These are phyloP conservation scores for Exserohilum turcica DNA, from an alignment of 2,329 filamentous ascomycete genomes.

Conservation along the genomic window DNA sequence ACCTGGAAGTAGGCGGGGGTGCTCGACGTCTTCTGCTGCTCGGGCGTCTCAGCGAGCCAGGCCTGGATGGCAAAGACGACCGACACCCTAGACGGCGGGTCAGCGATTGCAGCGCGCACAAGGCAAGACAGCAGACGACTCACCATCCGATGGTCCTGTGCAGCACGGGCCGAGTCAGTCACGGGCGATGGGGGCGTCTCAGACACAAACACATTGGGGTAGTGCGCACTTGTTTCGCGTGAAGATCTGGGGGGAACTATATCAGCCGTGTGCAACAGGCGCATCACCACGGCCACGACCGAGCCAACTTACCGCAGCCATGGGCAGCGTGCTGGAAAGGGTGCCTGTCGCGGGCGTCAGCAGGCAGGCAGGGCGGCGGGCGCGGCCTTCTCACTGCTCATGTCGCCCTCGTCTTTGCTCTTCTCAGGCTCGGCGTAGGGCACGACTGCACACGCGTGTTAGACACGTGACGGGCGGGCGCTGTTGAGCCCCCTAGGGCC, in stretches of 20 bases:
- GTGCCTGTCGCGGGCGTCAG: constrained; percentile 52
- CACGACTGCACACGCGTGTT: constrained; percentile 65
- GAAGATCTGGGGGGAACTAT: constrained; percentile 67
- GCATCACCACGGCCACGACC: too few relatives aligned
- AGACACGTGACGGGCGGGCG: constrained; percentile 36
- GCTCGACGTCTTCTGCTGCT: constrained; percentile 64
- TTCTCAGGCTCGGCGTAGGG: constrained; percentile 80
- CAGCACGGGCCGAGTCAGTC: constrained; percentile 26
- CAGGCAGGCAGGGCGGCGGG: neutral
- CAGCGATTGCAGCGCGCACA: constrained; percentile 17
- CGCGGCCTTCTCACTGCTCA: constrained; percentile 63
- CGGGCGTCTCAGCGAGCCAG: constrained; percentile 77
- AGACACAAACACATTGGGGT: constrained; percentile 6
- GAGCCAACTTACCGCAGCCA: constrained; percentile 78
- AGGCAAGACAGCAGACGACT: constrained; percentile 22
- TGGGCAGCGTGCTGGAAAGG: constrained; percentile 80
- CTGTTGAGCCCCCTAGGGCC: constrained; percentile 7
- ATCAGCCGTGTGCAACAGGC: constrained; percentile 38
- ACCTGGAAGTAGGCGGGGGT: constrained; percentile 78
- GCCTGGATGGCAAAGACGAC: constrained; percentile 75
- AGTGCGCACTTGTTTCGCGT: constrained; percentile 76
- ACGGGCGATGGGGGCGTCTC: constrained; percentile 9
- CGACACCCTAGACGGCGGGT: constrained; percentile 61
- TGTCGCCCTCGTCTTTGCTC: constrained; percentile 68
- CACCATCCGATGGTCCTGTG: constrained; percentile 68